phyloP scores from a whole-genome alignment of 768 basidiomycete species.

The Tricholoma matsutake region DNA sequence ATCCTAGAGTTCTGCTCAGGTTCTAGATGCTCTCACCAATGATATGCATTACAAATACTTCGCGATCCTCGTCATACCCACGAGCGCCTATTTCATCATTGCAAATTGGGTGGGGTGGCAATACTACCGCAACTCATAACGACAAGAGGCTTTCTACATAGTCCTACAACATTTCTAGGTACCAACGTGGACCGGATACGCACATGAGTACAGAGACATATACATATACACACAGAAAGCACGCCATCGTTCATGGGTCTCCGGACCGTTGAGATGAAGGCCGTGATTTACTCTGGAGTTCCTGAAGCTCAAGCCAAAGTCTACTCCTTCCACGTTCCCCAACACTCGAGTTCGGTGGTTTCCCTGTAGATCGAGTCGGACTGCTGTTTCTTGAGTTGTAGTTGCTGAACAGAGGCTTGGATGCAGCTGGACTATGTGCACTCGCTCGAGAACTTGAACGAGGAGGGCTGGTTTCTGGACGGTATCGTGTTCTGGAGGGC shows the following conservation, averaged over 20 bases:
- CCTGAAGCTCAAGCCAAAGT: conserved; percentile 55
- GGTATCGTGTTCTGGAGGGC: conserved; percentile 29
- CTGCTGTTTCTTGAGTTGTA: conserved; percentile 13
- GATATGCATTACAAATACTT: conserved; percentile 95
- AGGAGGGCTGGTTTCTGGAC: conserved; percentile 35
- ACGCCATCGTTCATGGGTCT: conserved; percentile 25
- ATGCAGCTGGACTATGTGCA: conserved; percentile 21
- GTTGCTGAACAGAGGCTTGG: conserved; percentile 9
- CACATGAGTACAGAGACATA: conserved; percentile 7
- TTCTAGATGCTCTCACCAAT: conserved; percentile 57
- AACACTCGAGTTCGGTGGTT: conserved; percentile 28
- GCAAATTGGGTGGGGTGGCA: conserved; percentile 99
- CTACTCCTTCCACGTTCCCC: conserved; percentile 40
- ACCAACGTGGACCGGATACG: conserved; percentile 1
- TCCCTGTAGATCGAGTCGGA: conserved; percentile 14
- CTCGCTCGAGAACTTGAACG: conserved; percentile 29
- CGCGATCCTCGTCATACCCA: conserved; percentile 72
- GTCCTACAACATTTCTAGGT: neutral
- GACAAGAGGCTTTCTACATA: neutral
- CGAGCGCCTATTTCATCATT: conserved; percentile 85
- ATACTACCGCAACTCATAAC: conserved; percentile 87
- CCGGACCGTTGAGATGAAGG: conserved; percentile 41
- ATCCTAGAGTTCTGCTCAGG: conserved; percentile 32
- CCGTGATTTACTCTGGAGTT: conserved; percentile 44
- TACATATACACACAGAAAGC: neutral